A percentile compares a stretch with the other conserved stretches of the same genome.
These are phyloP conservation scores for Bipolaris gigantea DNA, from an alignment of 2,329 filamentous ascomycete species.

Conservation along the genomic window DNA sequence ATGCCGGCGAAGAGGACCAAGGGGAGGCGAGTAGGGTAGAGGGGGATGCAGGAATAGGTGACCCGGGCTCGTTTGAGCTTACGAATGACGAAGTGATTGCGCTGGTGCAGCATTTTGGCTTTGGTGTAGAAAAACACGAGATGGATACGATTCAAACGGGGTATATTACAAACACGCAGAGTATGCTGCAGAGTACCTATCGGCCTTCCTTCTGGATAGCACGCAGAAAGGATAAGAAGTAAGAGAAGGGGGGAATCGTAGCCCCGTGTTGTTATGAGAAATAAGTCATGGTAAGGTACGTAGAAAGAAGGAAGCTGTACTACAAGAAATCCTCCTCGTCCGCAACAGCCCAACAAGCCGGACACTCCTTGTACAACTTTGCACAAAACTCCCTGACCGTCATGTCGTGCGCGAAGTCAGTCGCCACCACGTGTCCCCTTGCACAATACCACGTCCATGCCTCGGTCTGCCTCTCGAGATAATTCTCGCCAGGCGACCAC, in stretches of 20 bases:
- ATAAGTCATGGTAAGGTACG: background rate
- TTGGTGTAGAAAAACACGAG: slow-evolving; percentile 68
- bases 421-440: slow-evolving; percentile 29
- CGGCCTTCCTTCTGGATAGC: slow-evolving; percentile 83
- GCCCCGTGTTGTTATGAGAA: background rate
- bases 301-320: background rate
- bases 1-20: slow-evolving; percentile 5
- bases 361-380: slow-evolving; percentile 34
- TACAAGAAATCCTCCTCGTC: slow-evolving; percentile 5
- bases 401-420: slow-evolving; percentile 24
- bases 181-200: slow-evolving; percentile 86
- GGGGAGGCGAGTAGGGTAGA: slow-evolving; percentile 14
- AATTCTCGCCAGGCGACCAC: slow-evolving; percentile 43
- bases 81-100: slow-evolving; percentile 83
- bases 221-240: slow-evolving; percentile 58
- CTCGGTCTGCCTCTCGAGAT: slow-evolving; percentile 23
- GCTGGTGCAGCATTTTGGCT: slow-evolving; percentile 75
- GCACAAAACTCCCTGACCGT: slow-evolving; percentile 38
- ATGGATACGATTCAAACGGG: slow-evolving; percentile 64
- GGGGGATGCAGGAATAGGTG: slow-evolving; percentile 67
- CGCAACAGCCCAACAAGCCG: slow-evolving; percentile 22
- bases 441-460: slow-evolving; percentile 43
- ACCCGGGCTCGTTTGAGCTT: slow-evolving; percentile 88
- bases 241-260: background rate
- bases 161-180: slow-evolving; percentile 82